Conservation (phyloP, 108 stramenopile genomes). For the Cyclotella choctawhatcheeana region DNA sequence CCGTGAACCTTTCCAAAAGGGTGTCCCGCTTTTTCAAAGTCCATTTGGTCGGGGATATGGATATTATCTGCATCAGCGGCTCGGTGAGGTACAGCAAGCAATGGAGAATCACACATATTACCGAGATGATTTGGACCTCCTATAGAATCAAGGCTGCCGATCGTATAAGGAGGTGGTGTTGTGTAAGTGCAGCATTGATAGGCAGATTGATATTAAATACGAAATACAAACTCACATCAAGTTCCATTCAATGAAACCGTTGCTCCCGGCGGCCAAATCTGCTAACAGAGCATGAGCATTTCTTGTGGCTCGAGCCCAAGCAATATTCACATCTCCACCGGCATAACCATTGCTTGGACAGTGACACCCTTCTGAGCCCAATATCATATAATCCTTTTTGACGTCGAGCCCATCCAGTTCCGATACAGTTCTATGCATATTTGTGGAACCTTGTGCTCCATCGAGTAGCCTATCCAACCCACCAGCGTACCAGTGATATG, state of each 20-base stretch:
- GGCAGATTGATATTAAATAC: not conserved
- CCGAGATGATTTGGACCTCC: slow-evolving; percentile 95
- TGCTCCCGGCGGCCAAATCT: slow-evolving; percentile 90
- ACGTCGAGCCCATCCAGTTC: slow-evolving; percentile 44
- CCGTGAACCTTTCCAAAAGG: slow-evolving; percentile 68
- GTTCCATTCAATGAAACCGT: slow-evolving; percentile 95
- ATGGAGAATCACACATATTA: slow-evolving; percentile 91
- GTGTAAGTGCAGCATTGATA: slow-evolving; percentile 10
- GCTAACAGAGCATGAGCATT: slow-evolving; percentile 93
- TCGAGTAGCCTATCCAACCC: slow-evolving; percentile 88
- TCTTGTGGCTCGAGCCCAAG: slow-evolving; percentile 86
- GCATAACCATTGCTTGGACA: slow-evolving; percentile 81
- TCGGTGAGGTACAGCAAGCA: slow-evolving; percentile 86
- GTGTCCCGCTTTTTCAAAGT: slow-evolving; percentile 62
- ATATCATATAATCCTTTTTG: slow-evolving; percentile 55
- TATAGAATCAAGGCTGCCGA: slow-evolving; percentile 71
- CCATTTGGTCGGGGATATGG: slow-evolving; percentile 51
- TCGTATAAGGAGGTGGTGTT: too few species aligned
- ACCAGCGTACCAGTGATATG: slow-evolving; percentile 95
- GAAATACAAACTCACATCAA: slow-evolving; percentile 58
- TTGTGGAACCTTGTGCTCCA: slow-evolving; percentile 84
- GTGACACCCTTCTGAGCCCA: slow-evolving; percentile 82
- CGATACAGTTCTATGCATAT: slow-evolving; percentile 76
- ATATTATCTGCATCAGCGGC: slow-evolving; percentile 49
- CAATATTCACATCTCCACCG: slow-evolving; percentile 77